Conservation (phyloP, 768 basidiomycete genomes). For the Russula ochroleuca region DNA sequence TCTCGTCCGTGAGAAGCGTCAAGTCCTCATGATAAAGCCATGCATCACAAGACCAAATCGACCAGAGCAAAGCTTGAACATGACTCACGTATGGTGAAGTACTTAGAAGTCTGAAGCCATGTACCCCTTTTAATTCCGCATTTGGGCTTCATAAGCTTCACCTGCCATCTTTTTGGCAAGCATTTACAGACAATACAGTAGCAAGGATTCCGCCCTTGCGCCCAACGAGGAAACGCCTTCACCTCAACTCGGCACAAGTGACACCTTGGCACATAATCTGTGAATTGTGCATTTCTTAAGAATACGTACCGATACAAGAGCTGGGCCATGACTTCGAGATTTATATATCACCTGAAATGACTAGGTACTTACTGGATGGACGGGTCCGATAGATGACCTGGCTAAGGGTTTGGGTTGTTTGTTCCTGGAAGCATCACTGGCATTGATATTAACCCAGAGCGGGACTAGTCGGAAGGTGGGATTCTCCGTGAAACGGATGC, state of each 20-base stretch:
- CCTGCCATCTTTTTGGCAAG: neutral
- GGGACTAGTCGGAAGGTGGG: neutral
- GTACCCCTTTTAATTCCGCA: neutral
- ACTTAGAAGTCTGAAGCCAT: neutral
- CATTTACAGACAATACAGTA: neutral
- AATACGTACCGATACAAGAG: neutral
- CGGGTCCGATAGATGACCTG: neutral
- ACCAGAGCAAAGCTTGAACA: neutral
- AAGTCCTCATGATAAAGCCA: too few relatives aligned
- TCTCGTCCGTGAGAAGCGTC: neutral
- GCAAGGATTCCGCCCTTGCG: neutral
- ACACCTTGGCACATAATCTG: neutral
- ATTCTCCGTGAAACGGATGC: constrained; percentile 9
- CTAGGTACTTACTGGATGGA: neutral
- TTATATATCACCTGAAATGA: neutral
- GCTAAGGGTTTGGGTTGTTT: too few relatives aligned
- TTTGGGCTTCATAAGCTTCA: neutral
- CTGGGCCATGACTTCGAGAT: neutral
- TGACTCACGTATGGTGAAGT: neutral
- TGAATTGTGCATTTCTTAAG: neutral
- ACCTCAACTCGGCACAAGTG: neutral
- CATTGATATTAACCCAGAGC: neutral
- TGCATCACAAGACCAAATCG: neutral
- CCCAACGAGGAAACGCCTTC: neutral
- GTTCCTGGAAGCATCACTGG: neutral